phyloP scores from a whole-genome alignment of 78 protist species.

The Cavenderia fasciculata region DNA sequence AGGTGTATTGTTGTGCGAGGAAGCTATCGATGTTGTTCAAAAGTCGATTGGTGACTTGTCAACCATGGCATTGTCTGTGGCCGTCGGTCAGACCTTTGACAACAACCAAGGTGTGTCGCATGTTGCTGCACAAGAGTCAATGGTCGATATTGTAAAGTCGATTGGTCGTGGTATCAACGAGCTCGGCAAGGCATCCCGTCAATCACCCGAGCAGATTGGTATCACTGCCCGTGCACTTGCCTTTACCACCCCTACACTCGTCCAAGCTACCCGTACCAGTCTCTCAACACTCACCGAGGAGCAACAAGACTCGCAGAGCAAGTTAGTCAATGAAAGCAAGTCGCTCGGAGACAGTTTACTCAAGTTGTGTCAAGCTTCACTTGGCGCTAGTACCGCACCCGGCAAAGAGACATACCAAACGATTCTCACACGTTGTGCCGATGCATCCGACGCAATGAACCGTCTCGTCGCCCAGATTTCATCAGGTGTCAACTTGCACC shows the following conservation, averaged over 20 bases:
- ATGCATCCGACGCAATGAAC: constrained; percentile 64
- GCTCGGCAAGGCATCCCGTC: constrained; percentile 70
- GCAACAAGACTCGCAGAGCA: constrained; percentile 69
- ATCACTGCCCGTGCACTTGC: constrained; percentile 53
- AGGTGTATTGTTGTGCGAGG: constrained; percentile 75
- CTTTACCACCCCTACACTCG: constrained; percentile 25
- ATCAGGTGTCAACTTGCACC: constrained; percentile 69
- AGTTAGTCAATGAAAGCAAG: constrained; percentile 49
- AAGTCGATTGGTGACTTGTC: constrained; percentile 57
- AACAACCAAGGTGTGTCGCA: neutral
- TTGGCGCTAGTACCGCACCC: constrained; percentile 58
- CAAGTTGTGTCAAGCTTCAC: constrained; percentile 50
- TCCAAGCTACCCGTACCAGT: constrained; percentile 13
- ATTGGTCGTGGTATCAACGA: constrained; percentile 67
- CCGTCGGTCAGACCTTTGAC: constrained; percentile 72
- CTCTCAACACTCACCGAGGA: constrained; percentile 49
- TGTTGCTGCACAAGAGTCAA: constrained; percentile 53
- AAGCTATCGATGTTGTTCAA: constrained; percentile 75
- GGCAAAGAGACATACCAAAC: constrained; percentile 68
- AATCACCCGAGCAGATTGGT: constrained; percentile 82
- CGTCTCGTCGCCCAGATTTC: constrained; percentile 64
- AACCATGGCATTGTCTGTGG: constrained; percentile 70
- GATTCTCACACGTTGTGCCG: constrained; percentile 12
- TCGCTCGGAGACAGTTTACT: constrained; percentile 64
- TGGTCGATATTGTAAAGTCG: constrained; percentile 56